Evolutionary conservation across 2,329 filamentous ascomycete species (phyloP), one percentile per base, ranked within the genome.

Genomic region (Magnaporthiopsis rhizophila): DNA sequence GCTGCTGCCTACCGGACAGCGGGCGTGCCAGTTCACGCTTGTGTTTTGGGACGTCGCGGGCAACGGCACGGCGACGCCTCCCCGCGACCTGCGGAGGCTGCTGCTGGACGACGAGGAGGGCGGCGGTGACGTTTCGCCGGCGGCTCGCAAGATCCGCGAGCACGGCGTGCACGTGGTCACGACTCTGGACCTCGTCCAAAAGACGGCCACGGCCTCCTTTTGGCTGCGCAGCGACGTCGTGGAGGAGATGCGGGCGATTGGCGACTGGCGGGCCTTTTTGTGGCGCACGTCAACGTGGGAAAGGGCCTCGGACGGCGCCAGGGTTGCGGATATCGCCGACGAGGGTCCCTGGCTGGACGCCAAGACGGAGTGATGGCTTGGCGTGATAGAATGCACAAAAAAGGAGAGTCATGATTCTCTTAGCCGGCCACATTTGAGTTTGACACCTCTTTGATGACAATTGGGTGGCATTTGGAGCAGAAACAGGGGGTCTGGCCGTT

Each of bases 221-320:
- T 68, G 66, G 66, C 64, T 65, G 56, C 50, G 65, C 21, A 63
- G 26, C 32, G 68, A 68, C 32, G 21, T 66, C 3, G 61, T 65
- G 26, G 58, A 65, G 45, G 45, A n/a, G 9, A 45, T 69, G 61
- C 26, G 8, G 30, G 58, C n/a, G 26, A 26, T 3, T 26, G 63
- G 62, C 11, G 58, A 56, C 1, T 68, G 64, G 66, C 58, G 53
- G 34, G 63, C 53, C 34, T 66, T 61, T 12, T 50, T 66, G 13
- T 65, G 60, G 59, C 59, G 65, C 61, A 64, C 60, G 5, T 61
- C 67, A 32, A 62, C 58, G 1, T 66, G 65, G 59, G 59, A 38
- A 62, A 64, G 50, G 58, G 59, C 50, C 26, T 65, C 60, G 30
- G 13, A 26, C 6, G 63, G 59, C 30, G 58, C 57, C 5, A 53